A percentile compares a stretch with the other conserved stretches of the same genome.
Evolutionary conservation across 805 yeast genomes (phyloP).

Genomic region (Metschnikowia corniflorae): DNA sequence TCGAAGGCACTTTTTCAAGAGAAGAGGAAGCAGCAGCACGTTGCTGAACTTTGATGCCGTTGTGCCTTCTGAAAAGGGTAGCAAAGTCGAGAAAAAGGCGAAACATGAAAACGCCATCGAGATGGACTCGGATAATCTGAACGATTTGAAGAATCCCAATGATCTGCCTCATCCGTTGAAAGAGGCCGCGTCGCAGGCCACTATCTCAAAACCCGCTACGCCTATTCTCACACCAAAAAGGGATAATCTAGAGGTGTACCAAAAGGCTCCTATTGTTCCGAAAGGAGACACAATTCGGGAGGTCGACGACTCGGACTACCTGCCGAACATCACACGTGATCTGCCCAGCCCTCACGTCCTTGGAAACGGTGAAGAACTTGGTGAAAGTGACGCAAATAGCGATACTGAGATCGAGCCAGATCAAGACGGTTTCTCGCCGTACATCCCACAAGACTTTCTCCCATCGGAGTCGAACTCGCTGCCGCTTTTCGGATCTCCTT

Average conservation of each 20-base stretch:
- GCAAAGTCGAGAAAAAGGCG: too few species aligned
- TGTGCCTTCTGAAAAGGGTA: background rate
- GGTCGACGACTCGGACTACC: slow-evolving; percentile 20
- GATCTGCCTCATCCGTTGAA: background rate
- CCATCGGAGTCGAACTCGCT: slow-evolving; percentile 6
- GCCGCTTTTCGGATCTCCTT: slow-evolving; percentile 30
- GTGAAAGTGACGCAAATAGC: background rate
- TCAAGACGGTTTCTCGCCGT: slow-evolving; percentile 4
- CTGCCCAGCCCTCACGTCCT: slow-evolving; percentile 4
- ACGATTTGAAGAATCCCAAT: background rate
- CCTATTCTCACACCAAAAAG: background rate
- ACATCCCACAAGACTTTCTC: slow-evolving; percentile 3
- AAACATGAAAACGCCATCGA: background rate
- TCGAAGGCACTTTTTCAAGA: slow-evolving; percentile 2
- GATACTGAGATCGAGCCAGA: too few species aligned
- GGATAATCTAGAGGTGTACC: slow-evolving; percentile 5
- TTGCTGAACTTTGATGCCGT: background rate
- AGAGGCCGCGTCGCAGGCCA: slow-evolving; percentile 2
- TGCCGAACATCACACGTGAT: slow-evolving; percentile 9
- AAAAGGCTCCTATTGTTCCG: slow-evolving; percentile 7
- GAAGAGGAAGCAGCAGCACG: slow-evolving; percentile 2
- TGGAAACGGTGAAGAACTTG: background rate
- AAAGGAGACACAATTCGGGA: slow-evolving; percentile 18
- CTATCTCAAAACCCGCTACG: slow-evolving; percentile 7
- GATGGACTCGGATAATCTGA: background rate